Evolutionary conservation across 2,329 filamentous ascomycete species (phyloP), one percentile per base, ranked within the genome.

Genomic region (Reticulascus tulasneorum): DNA sequence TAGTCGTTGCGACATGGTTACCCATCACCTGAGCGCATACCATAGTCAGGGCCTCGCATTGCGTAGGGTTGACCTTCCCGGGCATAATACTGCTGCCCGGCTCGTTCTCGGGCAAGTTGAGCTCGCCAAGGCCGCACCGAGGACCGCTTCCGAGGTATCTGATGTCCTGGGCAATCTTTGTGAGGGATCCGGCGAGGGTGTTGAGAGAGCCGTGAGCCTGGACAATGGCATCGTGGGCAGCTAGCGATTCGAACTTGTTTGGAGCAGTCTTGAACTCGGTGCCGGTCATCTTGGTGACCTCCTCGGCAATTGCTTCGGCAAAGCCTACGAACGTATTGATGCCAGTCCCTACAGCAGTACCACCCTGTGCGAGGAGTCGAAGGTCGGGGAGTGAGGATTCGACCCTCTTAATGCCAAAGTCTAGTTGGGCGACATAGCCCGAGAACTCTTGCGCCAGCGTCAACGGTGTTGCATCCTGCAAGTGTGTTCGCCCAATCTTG

Each of bases 11-110:
- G 35, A 89, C 84, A 60, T 97, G 82, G 76, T 98, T 98, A 57
- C 93, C 93, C 77, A 97, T 95, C 45, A 98, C 91, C 67, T 98
- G 93, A 15, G 87, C 81, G 71, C 91, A 96, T 43, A 97, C 75
- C 93, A 98, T 98, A 52, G 93, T 97, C 63, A 98, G 71, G 44
- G 89, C 86, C 74, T 98, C 93, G 68, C 89, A 95, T 70, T 98
- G 93, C 21, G 93, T 98, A 21, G 93, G 93, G 74, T 98, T 98
- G 62, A 98, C 93, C 75, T 98, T 98, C 57, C 93, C 93, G 28
- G 93, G 93, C 93, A 98, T 98, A 73, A 98, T 97, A 52, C 86
- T 94, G 57, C 85, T 93, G 47, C 91, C 91, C 22, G 93, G 93
- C 73, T 98, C 93, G 70, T 98, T 98, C 73, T 98, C 93, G 18